These are phyloP conservation scores for Neurospora tetraspora DNA, from an alignment of 495 filamentous ascomycete species.

Conservation along the genomic window DNA sequence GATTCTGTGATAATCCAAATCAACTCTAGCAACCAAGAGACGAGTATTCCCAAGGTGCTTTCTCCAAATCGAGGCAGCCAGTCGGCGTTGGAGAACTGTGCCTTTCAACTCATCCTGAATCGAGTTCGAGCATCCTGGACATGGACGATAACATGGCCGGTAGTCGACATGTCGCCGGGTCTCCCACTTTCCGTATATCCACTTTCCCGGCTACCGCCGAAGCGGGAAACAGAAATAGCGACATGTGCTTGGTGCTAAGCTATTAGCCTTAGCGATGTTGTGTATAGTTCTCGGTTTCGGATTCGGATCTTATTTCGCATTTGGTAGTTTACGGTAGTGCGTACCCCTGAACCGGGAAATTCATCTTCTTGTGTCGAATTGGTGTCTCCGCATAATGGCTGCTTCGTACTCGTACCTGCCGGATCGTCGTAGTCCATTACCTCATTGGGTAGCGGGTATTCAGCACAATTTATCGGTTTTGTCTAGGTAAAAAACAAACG, in stretches of 20 bases:
- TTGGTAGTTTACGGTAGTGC: background rate
- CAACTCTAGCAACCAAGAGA: background rate
- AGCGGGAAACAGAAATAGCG: background rate
- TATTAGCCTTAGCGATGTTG: no score
- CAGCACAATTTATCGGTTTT: background rate
- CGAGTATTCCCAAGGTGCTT: background rate
- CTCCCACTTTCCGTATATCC: background rate
- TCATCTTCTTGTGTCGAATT: background rate
- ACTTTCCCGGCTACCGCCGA: background rate
- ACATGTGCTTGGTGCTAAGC: background rate
- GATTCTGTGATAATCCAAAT: background rate
- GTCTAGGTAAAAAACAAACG: background rate
- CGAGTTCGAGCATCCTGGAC: background rate
- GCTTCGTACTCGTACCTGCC: slow-evolving; percentile 12
- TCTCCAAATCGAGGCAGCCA: background rate
- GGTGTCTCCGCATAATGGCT: background rate
- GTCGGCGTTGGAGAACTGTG: background rate
- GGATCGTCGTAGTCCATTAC: background rate
- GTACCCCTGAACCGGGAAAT: background rate
- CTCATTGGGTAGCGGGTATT: background rate
- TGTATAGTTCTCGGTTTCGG: background rate
- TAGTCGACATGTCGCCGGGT: background rate
- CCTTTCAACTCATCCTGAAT: background rate
- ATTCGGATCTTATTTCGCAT: background rate
- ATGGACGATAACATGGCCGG: background rate